phyloP scores from a whole-genome alignment of 2,329 filamentous ascomycete genomes.

The Nemania sp. region DNA sequence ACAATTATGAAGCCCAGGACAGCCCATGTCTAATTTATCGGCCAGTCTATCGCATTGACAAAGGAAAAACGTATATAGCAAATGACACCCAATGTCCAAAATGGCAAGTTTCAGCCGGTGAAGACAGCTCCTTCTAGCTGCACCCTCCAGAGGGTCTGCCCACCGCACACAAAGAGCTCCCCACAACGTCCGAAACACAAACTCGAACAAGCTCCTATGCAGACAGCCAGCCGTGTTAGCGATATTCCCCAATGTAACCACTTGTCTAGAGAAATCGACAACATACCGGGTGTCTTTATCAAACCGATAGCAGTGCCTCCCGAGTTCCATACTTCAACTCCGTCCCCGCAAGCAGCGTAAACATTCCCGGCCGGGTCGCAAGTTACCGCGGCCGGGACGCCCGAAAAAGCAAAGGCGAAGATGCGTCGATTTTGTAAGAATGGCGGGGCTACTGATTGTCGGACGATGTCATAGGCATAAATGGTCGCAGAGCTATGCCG shows the following conservation, averaged over 20 bases:
- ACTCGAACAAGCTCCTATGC: conserved; percentile 47
- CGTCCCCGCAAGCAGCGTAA: conserved; percentile 53
- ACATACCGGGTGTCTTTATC: conserved; percentile 43
- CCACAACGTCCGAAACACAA: conserved; percentile 49
- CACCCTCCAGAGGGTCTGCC: conserved; percentile 51
- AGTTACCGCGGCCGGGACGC: conserved; percentile 49
- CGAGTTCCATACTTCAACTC: conserved; percentile 54
- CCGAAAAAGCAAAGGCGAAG: conserved; percentile 55
- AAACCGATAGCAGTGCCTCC: conserved; percentile 51
- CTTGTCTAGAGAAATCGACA: not conserved
- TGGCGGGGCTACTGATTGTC: conserved; percentile 39
- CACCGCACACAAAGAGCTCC: conserved; percentile 54
- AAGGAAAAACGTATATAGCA: no score
- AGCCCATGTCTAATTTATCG: no score
- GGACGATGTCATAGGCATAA: conserved; percentile 55
- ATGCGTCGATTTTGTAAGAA: conserved; percentile 55
- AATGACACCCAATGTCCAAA: no score
- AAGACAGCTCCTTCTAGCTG: conserved; percentile 34
- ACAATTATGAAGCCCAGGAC: no score
- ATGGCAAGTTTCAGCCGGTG: no score
- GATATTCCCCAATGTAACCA: no score
- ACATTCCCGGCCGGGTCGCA: conserved; percentile 51
- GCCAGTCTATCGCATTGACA: no score
- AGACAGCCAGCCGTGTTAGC: conserved; percentile 5
- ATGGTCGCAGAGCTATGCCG: conserved; percentile 42